Evolutionary conservation across 2,329 filamentous ascomycete genomes (phyloP).

Genomic region (Atkinsonella texensis): DNA sequence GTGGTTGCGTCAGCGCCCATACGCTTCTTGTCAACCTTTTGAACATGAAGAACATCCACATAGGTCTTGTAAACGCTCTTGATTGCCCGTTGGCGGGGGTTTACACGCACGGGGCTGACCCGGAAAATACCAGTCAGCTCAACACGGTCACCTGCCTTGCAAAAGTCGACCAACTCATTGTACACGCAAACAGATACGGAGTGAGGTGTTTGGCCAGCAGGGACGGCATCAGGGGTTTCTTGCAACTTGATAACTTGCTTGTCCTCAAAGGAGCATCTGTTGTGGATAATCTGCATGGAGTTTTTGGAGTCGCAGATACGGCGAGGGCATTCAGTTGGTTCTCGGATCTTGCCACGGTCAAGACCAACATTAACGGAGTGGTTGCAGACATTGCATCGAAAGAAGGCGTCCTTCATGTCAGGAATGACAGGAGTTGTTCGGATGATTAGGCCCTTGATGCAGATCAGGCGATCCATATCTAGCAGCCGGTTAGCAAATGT

Average conservation of each 20-base stretch:
- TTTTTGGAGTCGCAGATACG: constrained; percentile 72
- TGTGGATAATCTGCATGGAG: constrained; percentile 97
- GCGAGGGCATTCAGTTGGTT: constrained; percentile 83
- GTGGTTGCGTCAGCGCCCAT: constrained; percentile 87
- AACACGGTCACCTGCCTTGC: constrained; percentile 93
- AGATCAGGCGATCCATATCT: constrained; percentile 94
- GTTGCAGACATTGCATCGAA: constrained; percentile 87
- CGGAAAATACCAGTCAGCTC: constrained; percentile 96
- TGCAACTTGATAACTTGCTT: constrained; percentile 99
- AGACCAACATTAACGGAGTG: constrained; percentile 84
- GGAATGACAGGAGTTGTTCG: constrained; percentile 92
- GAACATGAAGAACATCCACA: constrained; percentile 86
- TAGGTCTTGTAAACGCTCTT: constrained; percentile 98
- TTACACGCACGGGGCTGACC: constrained; percentile 84
- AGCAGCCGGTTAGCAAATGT: not conserved
- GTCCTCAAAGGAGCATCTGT: constrained; percentile 86
- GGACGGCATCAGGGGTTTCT: constrained; percentile 90
- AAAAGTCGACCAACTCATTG: constrained; percentile 92
- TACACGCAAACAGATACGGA: constrained; percentile 94
- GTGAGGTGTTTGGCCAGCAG: constrained; percentile 92
- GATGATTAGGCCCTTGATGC: constrained; percentile 92
- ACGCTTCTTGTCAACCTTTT: constrained; percentile 91
- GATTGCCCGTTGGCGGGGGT: constrained; percentile 81
- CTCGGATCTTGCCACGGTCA: constrained; percentile 90
- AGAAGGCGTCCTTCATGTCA: constrained; percentile 98